A percentile compares a stretch with the other conserved stretches of the same genome.
Conservation (phyloP, 106 monocot species). For the Dioscorea zingiberensis region DNA sequence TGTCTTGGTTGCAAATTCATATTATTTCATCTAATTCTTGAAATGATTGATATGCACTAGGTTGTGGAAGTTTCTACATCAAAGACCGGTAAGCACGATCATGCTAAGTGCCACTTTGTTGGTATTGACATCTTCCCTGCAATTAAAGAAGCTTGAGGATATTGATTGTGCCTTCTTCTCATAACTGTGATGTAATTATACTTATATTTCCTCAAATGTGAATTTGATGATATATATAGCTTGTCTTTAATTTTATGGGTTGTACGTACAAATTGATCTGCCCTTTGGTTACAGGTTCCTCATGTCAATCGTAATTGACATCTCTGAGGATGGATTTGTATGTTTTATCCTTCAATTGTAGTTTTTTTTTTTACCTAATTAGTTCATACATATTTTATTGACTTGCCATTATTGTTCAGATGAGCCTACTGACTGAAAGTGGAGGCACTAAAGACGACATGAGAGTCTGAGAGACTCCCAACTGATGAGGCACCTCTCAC, state of each 20-base stretch:
- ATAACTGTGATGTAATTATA: constrained; percentile 35
- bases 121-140: constrained; percentile 36
- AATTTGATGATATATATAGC: not conserved
- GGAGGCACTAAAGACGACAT: not conserved
- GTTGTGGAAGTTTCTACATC: constrained; percentile 54
- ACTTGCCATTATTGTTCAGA: not conserved
- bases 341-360: not conserved
- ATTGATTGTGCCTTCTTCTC: constrained; percentile 46
- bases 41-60: constrained; percentile 4
- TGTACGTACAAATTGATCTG: not conserved
- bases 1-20: too few relatives aligned
- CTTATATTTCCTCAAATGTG: too few relatives aligned
- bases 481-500: constrained; percentile 3
- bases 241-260: not conserved
- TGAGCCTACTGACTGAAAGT: constrained; percentile 7
- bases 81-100: constrained; percentile 49
- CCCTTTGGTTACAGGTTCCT: constrained; percentile 19
- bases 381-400: not conserved
- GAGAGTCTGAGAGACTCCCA: too few relatives aligned
- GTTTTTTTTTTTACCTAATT: not conserved
- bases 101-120: constrained; percentile 44
- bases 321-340: constrained; percentile 41
- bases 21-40: too few relatives aligned
- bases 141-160: constrained; percentile 48
- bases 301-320: constrained; percentile 44